Conservation (phyloP, 768 basidiomycete genomes). For the Rhodosporidiobolus sp. region DNA sequence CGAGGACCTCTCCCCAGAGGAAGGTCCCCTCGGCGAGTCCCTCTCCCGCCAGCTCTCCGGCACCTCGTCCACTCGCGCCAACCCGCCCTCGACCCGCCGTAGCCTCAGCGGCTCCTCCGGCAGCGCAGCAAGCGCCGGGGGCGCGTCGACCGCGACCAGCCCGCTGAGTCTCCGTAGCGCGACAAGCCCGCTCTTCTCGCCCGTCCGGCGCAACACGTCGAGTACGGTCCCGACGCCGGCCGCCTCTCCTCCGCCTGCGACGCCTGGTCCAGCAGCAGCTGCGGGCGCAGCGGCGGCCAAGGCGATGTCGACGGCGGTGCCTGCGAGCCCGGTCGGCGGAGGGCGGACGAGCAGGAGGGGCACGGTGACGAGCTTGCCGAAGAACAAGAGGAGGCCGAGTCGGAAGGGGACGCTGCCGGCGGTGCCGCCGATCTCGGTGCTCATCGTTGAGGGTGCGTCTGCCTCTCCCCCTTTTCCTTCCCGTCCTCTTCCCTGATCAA, state of each 20-base stretch:
- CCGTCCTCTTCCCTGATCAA: conserved; percentile 1
- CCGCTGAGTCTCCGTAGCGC: not conserved
- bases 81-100: not conserved
- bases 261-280: not conserved
- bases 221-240: not conserved
- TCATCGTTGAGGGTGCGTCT: conserved; percentile 89
- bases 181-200: conserved; percentile 7
- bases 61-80: not conserved
- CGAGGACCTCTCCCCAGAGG: conserved; percentile 20
- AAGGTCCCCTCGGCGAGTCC: not conserved
- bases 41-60: not conserved
- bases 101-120: conserved; percentile 23
- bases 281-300: conserved; percentile 13
- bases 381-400: conserved; percentile 18
- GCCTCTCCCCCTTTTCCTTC: not conserved
- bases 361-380: conserved; percentile 18
- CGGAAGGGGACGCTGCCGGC: conserved; percentile 26
- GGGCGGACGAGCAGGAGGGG: not conserved
- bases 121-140: not conserved
- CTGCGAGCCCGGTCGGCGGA: conserved; percentile 3
- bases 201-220: not conserved
- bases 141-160: not conserved
- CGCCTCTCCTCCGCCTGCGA: not conserved
- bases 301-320: not conserved
- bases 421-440: conserved; percentile 92